Evolutionary conservation across 441 rosid species (phyloP).

Genomic region (Aleurites moluccanus): DNA sequence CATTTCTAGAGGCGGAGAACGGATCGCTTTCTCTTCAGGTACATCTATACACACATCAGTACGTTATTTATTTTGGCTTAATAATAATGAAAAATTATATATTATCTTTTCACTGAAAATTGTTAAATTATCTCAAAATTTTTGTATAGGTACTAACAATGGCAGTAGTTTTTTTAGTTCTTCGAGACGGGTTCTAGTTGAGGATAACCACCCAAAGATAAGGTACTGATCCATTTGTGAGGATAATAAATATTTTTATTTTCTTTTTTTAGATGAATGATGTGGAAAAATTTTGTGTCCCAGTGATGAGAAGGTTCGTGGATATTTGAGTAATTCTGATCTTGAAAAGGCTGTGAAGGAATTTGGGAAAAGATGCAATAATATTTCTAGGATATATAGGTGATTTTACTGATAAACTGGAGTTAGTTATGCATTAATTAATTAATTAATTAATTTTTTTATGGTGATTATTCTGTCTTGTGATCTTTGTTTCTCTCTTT

Average conservation of each 20-base stretch:
- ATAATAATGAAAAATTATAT: not conserved
- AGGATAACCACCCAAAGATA: conserved; percentile 26
- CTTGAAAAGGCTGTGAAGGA: conserved; percentile 78
- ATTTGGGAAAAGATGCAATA: conserved; percentile 67
- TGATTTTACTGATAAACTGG: conserved; percentile 27
- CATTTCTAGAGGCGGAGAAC: conserved; percentile 48
- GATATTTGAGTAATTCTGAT: conserved; percentile 76
- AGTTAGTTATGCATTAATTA: not conserved
- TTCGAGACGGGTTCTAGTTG: conserved; percentile 36
- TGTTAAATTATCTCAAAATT: not conserved
- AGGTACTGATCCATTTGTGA: conserved; percentile 35
- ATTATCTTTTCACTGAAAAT: not conserved
- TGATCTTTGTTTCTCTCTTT: conserved; percentile 64
- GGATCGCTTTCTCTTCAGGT: conserved; percentile 35
- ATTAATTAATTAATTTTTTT: too few relatives aligned
- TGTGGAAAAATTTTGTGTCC: not conserved
- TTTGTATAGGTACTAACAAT: conserved; percentile 31
- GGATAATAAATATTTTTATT: not conserved
- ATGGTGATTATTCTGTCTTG: conserved; percentile 49
- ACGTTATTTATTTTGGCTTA: not conserved
- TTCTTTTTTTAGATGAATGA: not conserved
- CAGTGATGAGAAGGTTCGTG: conserved; percentile 56
- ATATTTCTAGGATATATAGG: conserved; percentile 88
- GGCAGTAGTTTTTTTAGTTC: conserved; percentile 24
- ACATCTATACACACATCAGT: not conserved